Evolutionary conservation across 1,284 basidiomycete genomes (phyloP).

Genomic region (Tilletia caries): DNA sequence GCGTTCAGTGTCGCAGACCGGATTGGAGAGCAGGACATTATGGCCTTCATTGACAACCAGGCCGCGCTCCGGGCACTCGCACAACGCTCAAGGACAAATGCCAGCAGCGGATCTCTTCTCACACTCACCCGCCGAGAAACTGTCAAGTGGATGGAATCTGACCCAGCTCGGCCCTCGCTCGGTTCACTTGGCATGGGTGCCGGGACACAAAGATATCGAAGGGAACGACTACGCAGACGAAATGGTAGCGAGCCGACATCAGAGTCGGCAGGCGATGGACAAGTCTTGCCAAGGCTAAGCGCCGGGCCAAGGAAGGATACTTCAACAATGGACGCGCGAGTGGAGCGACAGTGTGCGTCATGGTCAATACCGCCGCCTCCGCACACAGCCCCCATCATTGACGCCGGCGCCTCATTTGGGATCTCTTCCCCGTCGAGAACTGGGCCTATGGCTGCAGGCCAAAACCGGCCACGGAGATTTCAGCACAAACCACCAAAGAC

Average conservation of each 20-base stretch:
- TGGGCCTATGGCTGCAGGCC: not conserved
- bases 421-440: not conserved
- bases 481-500: not conserved
- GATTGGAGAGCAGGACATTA: not conserved
- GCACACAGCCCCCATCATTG: not conserved
- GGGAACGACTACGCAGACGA: not conserved
- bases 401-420: not conserved
- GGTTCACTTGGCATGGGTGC: not conserved
- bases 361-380: not conserved
- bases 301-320: not conserved
- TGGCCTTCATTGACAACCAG: not conserved
- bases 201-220: not conserved
- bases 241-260: not conserved
- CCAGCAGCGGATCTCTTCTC: not conserved
- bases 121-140: not conserved
- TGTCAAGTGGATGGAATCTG: not conserved
- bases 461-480: constrained; percentile 4
- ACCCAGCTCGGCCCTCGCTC: not conserved
- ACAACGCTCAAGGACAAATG: not conserved
- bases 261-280: not conserved
- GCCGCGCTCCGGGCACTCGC: not conserved
- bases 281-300: not conserved
- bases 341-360: not conserved
- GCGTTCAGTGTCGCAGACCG: not conserved
- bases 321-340: not conserved